Base-by-base conservation (phyloP, 140 eudicot species). In the Bidens hawaiensis region DNA sequence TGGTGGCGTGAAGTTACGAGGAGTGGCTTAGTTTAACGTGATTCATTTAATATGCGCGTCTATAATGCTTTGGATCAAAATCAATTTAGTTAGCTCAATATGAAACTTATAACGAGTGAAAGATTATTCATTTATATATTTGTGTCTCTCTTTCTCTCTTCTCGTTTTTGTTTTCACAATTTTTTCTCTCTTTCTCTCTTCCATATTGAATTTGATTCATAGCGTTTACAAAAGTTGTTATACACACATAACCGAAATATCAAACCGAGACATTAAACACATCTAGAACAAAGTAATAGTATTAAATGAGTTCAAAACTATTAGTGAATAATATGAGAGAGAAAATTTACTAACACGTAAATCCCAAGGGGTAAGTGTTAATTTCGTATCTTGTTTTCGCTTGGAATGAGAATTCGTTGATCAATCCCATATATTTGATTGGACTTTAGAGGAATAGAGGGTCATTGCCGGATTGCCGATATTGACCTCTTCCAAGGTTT, bases 381-480 rank as follows among this genome's bases (percentile, higher is more conserved):
- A 24, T 14, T 30, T 19, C 0, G 26, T 21, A 22, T 58, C 50
- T 58, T 28, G 41, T 69, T 30, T 66, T 40, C 10, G 27, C 40
- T 15, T 58, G 28, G 52, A 22, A 25, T 21, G 36, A 34, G 41
- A 46, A 63, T 19, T 42, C 15, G 49, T 15, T 34, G 67, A 46
- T 59, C 47, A 57, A 27, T 31, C 7, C 26, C 23, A 46, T 10
- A 38, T 10, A 11, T 2, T 38, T n/a, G n/a, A n/a, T n/a, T n/a
- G n/a, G n/a, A n/a, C n/a, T n/a, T n/a, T n/a, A n/a, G n/a, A 22
- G 1, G 33, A 15, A 3, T 40, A 40, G 21, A 54, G 7, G 73
- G 65, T 55, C 73, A 68, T 40, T 43, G 38, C 28, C 58, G 34
- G 14, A 67, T 38, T 43, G 65, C 51, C 62, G 61, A 33, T 19